Base-by-base conservation (phyloP, 164 flowering plant species). In the Hamamelis virginiana region DNA sequence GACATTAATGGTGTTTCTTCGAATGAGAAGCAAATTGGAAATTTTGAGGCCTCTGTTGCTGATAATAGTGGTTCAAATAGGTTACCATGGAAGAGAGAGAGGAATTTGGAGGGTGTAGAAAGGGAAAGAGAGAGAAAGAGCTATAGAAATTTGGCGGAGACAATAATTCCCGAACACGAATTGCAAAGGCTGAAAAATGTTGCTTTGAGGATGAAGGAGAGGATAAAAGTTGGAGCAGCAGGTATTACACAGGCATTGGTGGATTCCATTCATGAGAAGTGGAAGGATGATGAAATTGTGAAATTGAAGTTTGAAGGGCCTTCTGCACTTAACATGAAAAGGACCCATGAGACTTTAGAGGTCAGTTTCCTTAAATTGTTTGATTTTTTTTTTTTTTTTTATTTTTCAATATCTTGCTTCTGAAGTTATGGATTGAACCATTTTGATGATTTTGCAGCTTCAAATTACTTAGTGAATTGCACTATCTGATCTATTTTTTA, bases 241-340 rank as follows among this genome's bases (percentile, higher is more conserved):
- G 98, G 99, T 27, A 75, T 96, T 67, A 91, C 96, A 0, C 90
- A 86, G 75, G 86, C 78, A 4, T 68, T 96, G 77, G 90, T 96
- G 67, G 89, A 89, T 66, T 33, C 71, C 9, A 87, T 96, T 66
- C 88, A 80, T 73, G 89, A 87, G 62, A 96, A 89, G 70, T 96
- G 99, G 99, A 82, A 77, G 80, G 55, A 57, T 15, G 86, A 83
- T 73, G 99, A 96, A 74, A 94, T 93, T 62, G 98, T 93, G 57
- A 96, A 90, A 74, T 59, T 92, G 64, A 96, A 88, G 76, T 89
- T 93, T 69, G 93, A 91, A 78, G 92, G 89, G 68, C 86, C 88
- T 53, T 77, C 86, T 15, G 74, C 84, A 0, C 51, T 73, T 59
- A 86, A 96, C 79, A 93, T 96, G 97, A 87, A 79, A 78, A 83